Percentiles rank a stretch among this genome's conserved stretches.
Conservation (phyloP, 192 early-diverging fungal genomes). For the Backusella psychrophila region DNA sequence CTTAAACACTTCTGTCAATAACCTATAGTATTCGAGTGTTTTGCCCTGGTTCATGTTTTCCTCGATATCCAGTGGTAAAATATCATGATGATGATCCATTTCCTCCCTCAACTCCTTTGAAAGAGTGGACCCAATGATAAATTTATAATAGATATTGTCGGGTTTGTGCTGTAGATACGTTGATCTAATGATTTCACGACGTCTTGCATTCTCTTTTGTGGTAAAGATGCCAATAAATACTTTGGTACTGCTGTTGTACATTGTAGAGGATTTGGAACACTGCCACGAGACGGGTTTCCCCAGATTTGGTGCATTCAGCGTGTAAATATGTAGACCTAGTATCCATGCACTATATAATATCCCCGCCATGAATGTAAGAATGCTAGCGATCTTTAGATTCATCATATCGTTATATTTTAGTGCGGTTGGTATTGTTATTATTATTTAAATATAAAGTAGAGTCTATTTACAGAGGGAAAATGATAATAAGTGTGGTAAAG, state of each 20-base stretch:
- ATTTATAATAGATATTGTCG: conserved; percentile 28
- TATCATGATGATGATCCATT: conserved; percentile 25
- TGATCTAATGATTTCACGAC: conserved; percentile 28
- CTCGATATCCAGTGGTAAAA: conserved; percentile 28
- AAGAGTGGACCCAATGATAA: conserved; percentile 21
- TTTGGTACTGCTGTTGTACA: conserved; percentile 4
- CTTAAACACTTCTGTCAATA: conserved; percentile 7
- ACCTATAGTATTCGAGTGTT: conserved; percentile 30
- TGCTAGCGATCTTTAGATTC: not conserved
- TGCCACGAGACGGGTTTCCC: conserved; percentile 22
- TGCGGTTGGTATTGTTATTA: not conserved
- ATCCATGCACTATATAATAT: conserved; percentile 1
- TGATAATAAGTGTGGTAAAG: not conserved
- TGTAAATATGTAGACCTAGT: not conserved
- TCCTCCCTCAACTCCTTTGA: conserved; percentile 12
- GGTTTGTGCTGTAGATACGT: conserved; percentile 26
- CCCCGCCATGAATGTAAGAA: not conserved
- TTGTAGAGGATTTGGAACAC: not conserved
- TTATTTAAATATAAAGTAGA: not conserved
- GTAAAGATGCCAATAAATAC: conserved; percentile 35
- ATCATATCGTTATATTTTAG: not conserved
- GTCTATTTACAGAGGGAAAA: not conserved
- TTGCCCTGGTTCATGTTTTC: conserved; percentile 42
- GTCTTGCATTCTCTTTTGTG: conserved; percentile 9
- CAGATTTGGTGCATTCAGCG: conserved; percentile 21